Base-by-base conservation (phyloP, 805 yeast genomes). In the Starmerella bacillaris region DNA sequence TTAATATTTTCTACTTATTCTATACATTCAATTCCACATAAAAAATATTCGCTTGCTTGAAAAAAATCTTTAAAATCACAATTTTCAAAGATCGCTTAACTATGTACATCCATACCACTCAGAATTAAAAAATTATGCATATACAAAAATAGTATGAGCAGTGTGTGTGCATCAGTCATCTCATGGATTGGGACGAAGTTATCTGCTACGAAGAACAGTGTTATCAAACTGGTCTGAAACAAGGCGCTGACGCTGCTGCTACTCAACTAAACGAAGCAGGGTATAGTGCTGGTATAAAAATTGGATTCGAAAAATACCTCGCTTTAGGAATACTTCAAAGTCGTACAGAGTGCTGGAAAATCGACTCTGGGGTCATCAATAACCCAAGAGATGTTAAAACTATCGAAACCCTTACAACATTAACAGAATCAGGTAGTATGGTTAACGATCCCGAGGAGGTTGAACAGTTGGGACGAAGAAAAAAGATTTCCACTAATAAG, bases 221-320 rank as follows among this genome's bases (percentile, higher is more conserved):
- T 53, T 83, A 79, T 50, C 53, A 65, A 4, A 70, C 70, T 40
- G 94, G 95, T 1, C 77, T 56, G 50, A 47, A 56, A 33, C 89
- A 79, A 41, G 96, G 94, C 1, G 65, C 65, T 27, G 54, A 58
- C 4, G 75, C 68, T 34, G 77, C 82, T 0, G 57, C 70, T 1
- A 54, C 51, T 32, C 67, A 71, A 29, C 83, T 82, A 32, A 62
- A 56, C 34, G 43, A 61, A 2, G 94, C 83, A 51, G 95, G 94
- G 1, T 76, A 74, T 49, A 82, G 79, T 49, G 74, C 72, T 44
- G 96, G 96, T 0, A 63, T 64, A 36, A 56, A 57, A 36, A 49
- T 61, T 15, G 59, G 63, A 21, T 56, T 52, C 45, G 53, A 56
- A 44, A 39, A 57, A 18, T 50, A 68, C 46, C 44, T 79, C 2